phyloP scores from a whole-genome alignment of 177 flowering plant species.

The Vitis hybrid region DNA sequence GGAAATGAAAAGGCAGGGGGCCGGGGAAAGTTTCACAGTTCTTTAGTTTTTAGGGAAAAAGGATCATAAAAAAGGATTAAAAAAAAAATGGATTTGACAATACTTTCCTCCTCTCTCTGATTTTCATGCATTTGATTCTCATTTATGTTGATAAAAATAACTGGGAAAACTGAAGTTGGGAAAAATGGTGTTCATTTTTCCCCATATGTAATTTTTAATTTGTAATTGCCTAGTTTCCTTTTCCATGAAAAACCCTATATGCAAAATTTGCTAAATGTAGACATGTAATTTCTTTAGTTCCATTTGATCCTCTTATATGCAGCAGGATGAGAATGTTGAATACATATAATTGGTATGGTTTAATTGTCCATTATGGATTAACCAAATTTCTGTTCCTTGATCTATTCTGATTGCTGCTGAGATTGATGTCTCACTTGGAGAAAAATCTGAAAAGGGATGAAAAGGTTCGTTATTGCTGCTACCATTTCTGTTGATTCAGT shows the following conservation, averaged over 20 bases:
- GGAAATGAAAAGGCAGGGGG: no score
- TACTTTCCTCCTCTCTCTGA: neutral
- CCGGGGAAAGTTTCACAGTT: constrained; percentile 7
- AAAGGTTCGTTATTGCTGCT: no score
- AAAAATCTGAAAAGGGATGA: no score
- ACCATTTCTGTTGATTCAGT: no score
- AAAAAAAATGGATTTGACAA: neutral
- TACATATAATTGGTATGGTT: no score
- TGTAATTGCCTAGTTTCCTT: neutral
- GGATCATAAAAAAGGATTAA: neutral
- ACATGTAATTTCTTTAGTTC: neutral
- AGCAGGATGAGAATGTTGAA: no score
- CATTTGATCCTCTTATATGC: neutral
- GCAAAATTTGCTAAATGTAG: neutral
- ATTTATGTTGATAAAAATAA: neutral
- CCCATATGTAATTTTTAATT: neutral
- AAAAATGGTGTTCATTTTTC: neutral
- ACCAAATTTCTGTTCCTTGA: no score
- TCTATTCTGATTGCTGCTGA: no score
- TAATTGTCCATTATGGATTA: no score
- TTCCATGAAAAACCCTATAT: neutral
- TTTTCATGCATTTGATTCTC: neutral
- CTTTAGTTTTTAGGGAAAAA: constrained; percentile 6
- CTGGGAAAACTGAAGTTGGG: neutral
- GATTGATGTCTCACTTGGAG: no score